Evolutionary conservation across 345 rosid species (phyloP).

Genomic region (Rhodomyrtus tomentosa): DNA sequence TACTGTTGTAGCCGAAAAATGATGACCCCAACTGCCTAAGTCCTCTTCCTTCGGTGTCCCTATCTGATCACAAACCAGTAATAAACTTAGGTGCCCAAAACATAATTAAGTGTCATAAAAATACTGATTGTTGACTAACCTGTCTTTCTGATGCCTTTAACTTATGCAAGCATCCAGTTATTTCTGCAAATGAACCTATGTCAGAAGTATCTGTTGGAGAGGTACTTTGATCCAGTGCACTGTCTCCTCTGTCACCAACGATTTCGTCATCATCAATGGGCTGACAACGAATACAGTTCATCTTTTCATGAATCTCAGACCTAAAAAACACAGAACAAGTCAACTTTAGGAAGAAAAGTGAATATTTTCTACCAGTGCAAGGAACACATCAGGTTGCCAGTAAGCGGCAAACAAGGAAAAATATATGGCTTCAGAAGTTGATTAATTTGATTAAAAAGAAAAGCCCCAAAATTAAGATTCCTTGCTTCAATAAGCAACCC

Average conservation of each 20-base stretch:
- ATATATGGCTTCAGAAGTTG: neutral
- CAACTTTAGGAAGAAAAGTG: neutral
- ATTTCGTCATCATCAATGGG: slow-evolving; percentile 13
- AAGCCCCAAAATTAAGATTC: neutral
- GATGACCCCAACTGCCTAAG: slow-evolving; percentile 90
- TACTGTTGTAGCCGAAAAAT: slow-evolving; percentile 52
- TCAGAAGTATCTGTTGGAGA: neutral
- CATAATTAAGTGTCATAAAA: slow-evolving; percentile 9
- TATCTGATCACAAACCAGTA: slow-evolving; percentile 35
- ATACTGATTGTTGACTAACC: slow-evolving; percentile 22
- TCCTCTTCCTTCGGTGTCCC: slow-evolving; percentile 91
- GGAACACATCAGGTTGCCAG: neutral
- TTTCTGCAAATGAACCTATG: slow-evolving; percentile 78
- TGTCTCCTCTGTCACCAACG: slow-evolving; percentile 18
- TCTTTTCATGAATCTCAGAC: slow-evolving; percentile 88
- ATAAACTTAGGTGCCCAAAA: neutral
- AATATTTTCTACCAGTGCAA: neutral
- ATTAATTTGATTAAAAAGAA: neutral
- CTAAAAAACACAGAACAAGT: slow-evolving; percentile 16
- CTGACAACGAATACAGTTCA: slow-evolving; percentile 67
- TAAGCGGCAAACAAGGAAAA: neutral
- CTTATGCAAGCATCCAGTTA: slow-evolving; percentile 55
- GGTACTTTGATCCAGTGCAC: slow-evolving; percentile 5
- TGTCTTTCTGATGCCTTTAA: slow-evolving; percentile 79
- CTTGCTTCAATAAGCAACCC: neutral